Conservation (phyloP, 345 rosid genomes). For the Angophora floribunda region DNA sequence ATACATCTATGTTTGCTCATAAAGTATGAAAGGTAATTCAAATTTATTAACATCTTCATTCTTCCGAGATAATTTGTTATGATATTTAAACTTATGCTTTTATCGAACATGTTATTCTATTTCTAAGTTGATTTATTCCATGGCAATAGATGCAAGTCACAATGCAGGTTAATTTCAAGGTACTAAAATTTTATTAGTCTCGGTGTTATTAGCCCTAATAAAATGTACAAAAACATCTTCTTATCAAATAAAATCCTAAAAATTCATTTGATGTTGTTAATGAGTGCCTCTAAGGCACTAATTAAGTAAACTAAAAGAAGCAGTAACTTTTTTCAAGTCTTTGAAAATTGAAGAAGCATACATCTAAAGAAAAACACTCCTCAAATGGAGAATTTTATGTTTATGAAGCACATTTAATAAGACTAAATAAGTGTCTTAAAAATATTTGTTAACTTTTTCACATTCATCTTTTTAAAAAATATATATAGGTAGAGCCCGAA, state of each 20-base stretch:
- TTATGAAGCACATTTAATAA: not conserved
- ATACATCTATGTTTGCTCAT: not conserved
- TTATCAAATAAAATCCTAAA: not conserved
- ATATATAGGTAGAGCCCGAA: too few relatives aligned
- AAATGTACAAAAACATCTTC: not conserved
- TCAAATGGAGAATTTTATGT: not conserved
- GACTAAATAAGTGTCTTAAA: not conserved
- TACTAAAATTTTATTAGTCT: not conserved
- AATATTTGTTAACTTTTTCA: not conserved
- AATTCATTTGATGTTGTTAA: not conserved
- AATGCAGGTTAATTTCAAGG: not conserved
- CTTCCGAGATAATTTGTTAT: accelerated
- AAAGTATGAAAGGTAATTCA: not conserved
- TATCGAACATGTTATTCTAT: not conserved
- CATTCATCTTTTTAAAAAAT: not conserved
- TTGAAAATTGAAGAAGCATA: not conserved
- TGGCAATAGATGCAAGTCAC: not conserved
- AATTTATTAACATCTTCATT: too few relatives aligned
- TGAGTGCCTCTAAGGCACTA: not conserved
- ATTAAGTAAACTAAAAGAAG: not conserved
- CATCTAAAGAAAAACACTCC: not conserved
- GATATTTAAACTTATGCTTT: not conserved
- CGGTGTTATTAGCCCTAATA: not conserved
- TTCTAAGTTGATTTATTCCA: not conserved
- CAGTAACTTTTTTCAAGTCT: not conserved